A percentile compares a stretch with the other conserved stretches of the same genome.
Conservation (phyloP, 257 asterid species). For the Echium plantagineum region DNA sequence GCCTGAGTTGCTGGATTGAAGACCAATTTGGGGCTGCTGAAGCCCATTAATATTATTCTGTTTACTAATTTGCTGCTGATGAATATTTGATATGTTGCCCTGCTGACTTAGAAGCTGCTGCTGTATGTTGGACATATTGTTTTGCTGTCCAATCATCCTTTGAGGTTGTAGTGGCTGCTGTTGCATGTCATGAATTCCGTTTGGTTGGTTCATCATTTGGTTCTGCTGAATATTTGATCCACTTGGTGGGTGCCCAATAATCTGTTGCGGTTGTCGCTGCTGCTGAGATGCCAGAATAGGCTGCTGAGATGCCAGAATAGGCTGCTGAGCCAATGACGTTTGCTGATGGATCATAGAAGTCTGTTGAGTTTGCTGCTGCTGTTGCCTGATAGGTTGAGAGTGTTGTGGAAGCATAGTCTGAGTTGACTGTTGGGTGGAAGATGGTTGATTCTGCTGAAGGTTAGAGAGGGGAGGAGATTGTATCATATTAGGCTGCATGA, state of each 20-base stretch:
- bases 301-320: constrained; percentile 23
- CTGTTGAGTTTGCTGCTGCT: constrained; percentile 37
- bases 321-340: constrained; percentile 46
- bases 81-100: constrained; percentile 56
- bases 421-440: constrained; percentile 58
- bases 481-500: constrained; percentile 66
- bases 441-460: constrained; percentile 70
- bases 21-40: constrained; percentile 80
- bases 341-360: constrained; percentile 48
- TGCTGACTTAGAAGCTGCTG: constrained; percentile 76
- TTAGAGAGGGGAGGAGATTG: constrained; percentile 54
- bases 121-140: constrained; percentile 49
- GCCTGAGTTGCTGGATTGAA: constrained; percentile 57
- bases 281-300: constrained; percentile 21
- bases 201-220: constrained; percentile 69
- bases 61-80: constrained; percentile 62
- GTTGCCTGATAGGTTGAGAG: constrained; percentile 43
- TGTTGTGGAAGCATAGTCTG: constrained; percentile 83
- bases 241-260: constrained; percentile 57
- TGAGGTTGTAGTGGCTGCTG: constrained; percentile 43
- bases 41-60: constrained; percentile 63
- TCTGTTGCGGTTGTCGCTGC: constrained; percentile 41
- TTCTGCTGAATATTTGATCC: constrained; percentile 62
- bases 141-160: constrained; percentile 76
- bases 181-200: constrained; percentile 51